Evolutionary conservation across 1,139 yeast genomes (phyloP).

Genomic region (Sugiyamaella pinicola): DNA sequence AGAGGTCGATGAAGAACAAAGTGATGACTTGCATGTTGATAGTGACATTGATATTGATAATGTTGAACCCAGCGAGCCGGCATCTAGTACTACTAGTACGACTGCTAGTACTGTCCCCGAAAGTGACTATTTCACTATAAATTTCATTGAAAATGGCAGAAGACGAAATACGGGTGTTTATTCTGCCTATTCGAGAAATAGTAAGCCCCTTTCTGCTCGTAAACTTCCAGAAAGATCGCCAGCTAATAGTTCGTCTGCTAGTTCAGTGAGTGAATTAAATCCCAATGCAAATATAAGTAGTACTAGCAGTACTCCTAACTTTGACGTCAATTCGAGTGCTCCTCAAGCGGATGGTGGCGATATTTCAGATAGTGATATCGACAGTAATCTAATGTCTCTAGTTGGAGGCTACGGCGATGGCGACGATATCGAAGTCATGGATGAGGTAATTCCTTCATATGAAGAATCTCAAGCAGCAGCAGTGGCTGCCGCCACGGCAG

Average conservation of each 20-base stretch:
- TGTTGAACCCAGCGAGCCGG: neutral
- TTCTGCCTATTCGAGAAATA: slow-evolving; percentile 2
- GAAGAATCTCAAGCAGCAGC: slow-evolving; percentile 1
- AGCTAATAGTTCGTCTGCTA: neutral
- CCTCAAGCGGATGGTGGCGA: neutral
- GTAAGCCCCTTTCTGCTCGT: slow-evolving; percentile 3
- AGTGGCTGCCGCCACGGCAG: no score
- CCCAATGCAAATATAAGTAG: neutral
- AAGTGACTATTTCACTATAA: neutral
- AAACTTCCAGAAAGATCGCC: neutral
- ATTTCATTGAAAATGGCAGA: slow-evolving; percentile 4
- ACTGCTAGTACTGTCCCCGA: neutral
- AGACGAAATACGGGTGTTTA: neutral
- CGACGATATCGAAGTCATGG: neutral
- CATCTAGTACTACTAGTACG: no score
- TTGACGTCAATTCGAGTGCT: neutral
- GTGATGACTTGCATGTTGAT: slow-evolving; percentile 25
- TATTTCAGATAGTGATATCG: slow-evolving; percentile 13
- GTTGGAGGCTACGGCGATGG: neutral
- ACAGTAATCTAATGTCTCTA: slow-evolving; percentile 8
- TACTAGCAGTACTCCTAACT: neutral
- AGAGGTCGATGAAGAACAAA: slow-evolving; percentile 21
- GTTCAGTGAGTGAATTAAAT: neutral
- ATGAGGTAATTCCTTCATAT: neutral
- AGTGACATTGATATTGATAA: slow-evolving; percentile 19